Base-by-base conservation (phyloP, 2,329 filamentous ascomycete species). In the Chaetomium olivaceum region DNA sequence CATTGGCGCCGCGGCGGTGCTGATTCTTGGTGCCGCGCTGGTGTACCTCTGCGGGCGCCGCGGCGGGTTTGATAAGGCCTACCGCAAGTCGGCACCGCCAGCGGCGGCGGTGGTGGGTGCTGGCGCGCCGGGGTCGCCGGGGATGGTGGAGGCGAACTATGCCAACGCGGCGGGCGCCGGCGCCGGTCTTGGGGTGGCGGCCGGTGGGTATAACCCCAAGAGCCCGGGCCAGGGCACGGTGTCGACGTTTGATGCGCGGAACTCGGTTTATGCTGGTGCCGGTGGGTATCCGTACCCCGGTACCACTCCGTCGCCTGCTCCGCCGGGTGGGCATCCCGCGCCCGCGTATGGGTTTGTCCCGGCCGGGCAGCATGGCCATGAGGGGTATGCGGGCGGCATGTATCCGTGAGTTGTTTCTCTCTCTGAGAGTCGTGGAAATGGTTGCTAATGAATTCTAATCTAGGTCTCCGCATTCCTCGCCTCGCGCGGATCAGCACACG, bases 41-140 rank as follows among this genome's bases (percentile, higher is more conserved):
- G 70, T 87, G 59, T 84, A 83, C 60, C 70, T 84, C 54, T 83
- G 79, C 61, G 81, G 82, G 19, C 76, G 81, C 56, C 75, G 75
- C 9, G 76, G 78, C 27, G 78, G 78, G 2, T 72, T 77, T 54
- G 73, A 78, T 33, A 76, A 75, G 56, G 74, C 76, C 1, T 79
- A 79, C 63, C 73, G 73, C 57, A 73, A 69, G 66, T 73, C 72
- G 21, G 39, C 12, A 4, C 21, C 54, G 29, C 50, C 50, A 4
- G 12, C n/a, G 12, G 65, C 62, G 70, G 68, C 60, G 74, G 61
- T 63, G 67, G 27, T 12, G 7, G 59, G 5, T 23, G 36, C 9
- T 33, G 48, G 46, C 55, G 4, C 31, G n/a, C 8, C 51, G 16
- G 31, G 14, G n/a, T 58, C 60, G n/a, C 63, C 65, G 12, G 29